Conservation (phyloP, 371 early-diverging fungal species). For the Amoeboaphelidium occidentale region DNA sequence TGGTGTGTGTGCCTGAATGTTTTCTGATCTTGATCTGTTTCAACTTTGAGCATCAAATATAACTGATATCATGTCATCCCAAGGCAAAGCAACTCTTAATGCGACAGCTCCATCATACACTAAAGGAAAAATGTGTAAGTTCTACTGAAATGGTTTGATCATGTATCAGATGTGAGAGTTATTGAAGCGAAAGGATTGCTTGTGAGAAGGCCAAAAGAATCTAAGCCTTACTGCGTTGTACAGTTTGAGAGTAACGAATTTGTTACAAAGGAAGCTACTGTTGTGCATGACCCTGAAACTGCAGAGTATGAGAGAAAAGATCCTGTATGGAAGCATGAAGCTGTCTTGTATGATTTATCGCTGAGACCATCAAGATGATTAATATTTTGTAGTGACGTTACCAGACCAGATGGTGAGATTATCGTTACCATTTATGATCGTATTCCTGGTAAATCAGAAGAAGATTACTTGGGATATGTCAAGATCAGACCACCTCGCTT, state of each 20-base stretch:
- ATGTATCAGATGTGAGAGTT: too few species aligned
- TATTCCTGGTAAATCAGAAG: slow-evolving; percentile 9
- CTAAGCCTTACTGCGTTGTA: slow-evolving; percentile 16
- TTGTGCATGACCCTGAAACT: slow-evolving; percentile 2
- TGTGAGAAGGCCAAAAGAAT: slow-evolving; percentile 1
- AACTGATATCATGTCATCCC: too few species aligned
- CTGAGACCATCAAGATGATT: not conserved
- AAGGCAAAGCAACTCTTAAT: too few species aligned
- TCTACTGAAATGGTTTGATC: too few species aligned
- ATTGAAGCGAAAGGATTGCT: slow-evolving; percentile 17
- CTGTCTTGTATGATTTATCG: slow-evolving; percentile 28
- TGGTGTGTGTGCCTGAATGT: too few species aligned
- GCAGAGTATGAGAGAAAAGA: not conserved
- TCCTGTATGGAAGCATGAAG: slow-evolving; percentile 32
- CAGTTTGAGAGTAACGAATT: slow-evolving; percentile 23
- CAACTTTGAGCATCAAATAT: too few species aligned
- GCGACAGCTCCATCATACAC: too few species aligned
- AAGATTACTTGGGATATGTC: slow-evolving; percentile 33
- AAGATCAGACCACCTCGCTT: slow-evolving; percentile 25
- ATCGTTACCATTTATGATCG: slow-evolving; percentile 34
- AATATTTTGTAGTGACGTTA: slow-evolving; percentile 26
- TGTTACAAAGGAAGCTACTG: slow-evolving; percentile 11
- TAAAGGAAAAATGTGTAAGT: too few species aligned
- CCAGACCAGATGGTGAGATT: slow-evolving; percentile 27
- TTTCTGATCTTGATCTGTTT: too few species aligned